Conservation (phyloP, 2,329 filamentous ascomycete species). For the Cordyceps sp. region DNA sequence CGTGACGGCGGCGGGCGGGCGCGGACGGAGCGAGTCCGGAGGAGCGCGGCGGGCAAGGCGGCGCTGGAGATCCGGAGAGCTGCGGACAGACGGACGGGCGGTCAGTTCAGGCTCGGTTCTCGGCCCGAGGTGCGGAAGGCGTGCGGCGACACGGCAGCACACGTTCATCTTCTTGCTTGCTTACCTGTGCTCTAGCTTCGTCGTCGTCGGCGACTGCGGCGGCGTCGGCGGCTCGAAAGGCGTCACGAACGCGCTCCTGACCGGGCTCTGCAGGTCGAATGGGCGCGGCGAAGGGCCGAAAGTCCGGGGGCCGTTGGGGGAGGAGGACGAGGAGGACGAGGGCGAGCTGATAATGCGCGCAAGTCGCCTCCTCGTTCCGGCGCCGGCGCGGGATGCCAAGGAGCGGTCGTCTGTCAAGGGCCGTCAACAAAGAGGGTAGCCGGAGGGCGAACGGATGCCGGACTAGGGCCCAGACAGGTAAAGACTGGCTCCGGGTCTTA, state of each 20-base stretch:
- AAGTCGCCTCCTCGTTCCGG: background rate
- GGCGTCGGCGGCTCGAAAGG: slow-evolving; percentile 12
- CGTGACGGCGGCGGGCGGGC: no score
- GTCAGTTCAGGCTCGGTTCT: no score
- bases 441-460: background rate
- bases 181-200: no score
- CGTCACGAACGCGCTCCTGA: slow-evolving; percentile 1
- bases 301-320: background rate
- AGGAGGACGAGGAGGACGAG: background rate
- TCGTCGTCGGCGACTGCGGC: slow-evolving; percentile 12
- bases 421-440: background rate
- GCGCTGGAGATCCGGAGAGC: no score
- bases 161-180: no score
- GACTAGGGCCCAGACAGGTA: background rate
- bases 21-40: no score
- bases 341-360: slow-evolving; percentile 1
- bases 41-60: no score
- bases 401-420: background rate
- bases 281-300: background rate
- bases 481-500: background rate
- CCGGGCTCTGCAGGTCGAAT: slow-evolving; percentile 1
- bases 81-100: no score
- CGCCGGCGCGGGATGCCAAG: background rate
- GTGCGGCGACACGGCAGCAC: no score
- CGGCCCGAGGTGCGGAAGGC: no score